Evolutionary conservation across 257 asterid species (phyloP), one percentile per base, ranked within the genome.

Genomic region (Lantana camara): DNA sequence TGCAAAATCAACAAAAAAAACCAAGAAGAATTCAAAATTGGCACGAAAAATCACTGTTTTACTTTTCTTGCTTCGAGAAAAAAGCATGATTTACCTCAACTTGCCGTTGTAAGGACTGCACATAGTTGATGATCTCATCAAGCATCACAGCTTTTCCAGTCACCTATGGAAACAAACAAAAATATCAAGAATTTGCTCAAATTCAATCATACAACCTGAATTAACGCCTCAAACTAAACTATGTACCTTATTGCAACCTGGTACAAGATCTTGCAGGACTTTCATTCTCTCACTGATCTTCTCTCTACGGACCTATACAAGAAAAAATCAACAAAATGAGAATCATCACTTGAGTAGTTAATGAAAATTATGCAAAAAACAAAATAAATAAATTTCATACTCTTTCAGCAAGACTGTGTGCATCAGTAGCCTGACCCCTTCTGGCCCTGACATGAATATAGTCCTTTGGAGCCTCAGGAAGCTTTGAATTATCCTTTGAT

Each of bases 141-240:
- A 91, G 91, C 98, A 91, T 88, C n/a, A 91, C 96, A 69, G 98
- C 95, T 84, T 91, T 91, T 22, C 98, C 98, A 51, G 96, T 91
- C 17, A 88, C 95, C 96, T 87, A 75, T 37, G 0, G 5, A 46
- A 1, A 12, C 3, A 3, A 30, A 35, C 11, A 23, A 27, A 60
- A 7, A 34, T 15, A 32, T 76, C 34, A 76, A 67, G 60, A 44
- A 9, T 40, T 42, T 19, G 24, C 29, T 52, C 45, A 7, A 67
- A 27, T 34, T 32, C 40, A 54, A 42, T 29, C 53, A 17, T n/a
- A 13, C 11, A 58, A 50, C 9, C 29, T 40, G 29, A 17, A 11
- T 15, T 10, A 32, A 7, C 16, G 19, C 9, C 1, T 10, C 4
- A 14, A 17, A 7, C 1, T n/a, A 27, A 0, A 11, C 13, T 35